Base-by-base conservation (phyloP, 2,329 filamentous ascomycete genomes). In the Rosellinia necatrix region DNA sequence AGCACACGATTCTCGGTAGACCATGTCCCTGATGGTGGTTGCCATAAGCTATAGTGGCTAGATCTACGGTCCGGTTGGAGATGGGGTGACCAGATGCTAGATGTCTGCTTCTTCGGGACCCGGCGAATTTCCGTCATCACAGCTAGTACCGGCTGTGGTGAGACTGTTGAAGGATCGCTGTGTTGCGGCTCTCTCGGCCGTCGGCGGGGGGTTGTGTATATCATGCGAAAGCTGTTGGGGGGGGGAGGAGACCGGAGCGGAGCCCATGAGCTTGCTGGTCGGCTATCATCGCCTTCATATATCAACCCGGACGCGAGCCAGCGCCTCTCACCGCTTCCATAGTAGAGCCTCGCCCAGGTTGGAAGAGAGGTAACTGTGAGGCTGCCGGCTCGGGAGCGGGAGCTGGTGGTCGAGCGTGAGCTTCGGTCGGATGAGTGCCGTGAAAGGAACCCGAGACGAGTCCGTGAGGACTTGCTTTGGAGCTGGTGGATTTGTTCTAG, bases 51-150 rank as follows among this genome's bases (percentile, higher is more conserved):
- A 63, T 77, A 82, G 56, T 77, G 74, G 51, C 78, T 77, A 41
- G 82, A 78, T 13, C 86, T 78, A 54, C 82, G 80, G 68, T 92
- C 88, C 10, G 78, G 76, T 47, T 81, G 81, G 25, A 92, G 74
- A 72, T 92, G 89, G 8, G 89, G 89, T 3, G 88, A 91, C 86
- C 88, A 91, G 60, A 89, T 79, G 62, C 83, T 81, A 32, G 86
- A 82, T 49, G 79, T 77, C 64, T 81, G 80, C 69, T 81, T 80
- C 63, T 70, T 71, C 12, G 74, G 62, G 10, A 68, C 65, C 9
- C 66, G 65, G 13, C 68, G 70, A 27, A 73, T 65, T 10, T 71
- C 61, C 30, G 60, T 66, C 30, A 70, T 61, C 27, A 65, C 67
- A 9, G 37, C 58, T 22, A 30, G 56, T 49, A 54, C 69, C 30